phyloP scores from a whole-genome alignment of 371 early-diverging fungal genomes.

The Syncephalastrum sp. region DNA sequence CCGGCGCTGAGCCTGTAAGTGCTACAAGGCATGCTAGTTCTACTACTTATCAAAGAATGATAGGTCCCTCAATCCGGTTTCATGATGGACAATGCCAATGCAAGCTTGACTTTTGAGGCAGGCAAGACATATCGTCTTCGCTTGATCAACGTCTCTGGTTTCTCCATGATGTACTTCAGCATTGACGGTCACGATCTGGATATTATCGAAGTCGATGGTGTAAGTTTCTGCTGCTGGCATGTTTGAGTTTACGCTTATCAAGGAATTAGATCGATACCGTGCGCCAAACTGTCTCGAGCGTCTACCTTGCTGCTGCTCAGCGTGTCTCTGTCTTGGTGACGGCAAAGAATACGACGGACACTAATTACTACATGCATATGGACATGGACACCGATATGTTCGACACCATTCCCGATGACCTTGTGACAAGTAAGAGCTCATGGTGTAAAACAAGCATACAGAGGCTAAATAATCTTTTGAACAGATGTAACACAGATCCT shows the following conservation, averaged over 20 bases:
- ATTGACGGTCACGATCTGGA: conserved; percentile 78
- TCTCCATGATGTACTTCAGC: conserved; percentile 74
- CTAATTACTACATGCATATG: conserved; percentile 72
- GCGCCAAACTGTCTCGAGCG: conserved; percentile 52
- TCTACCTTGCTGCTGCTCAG: conserved; percentile 68
- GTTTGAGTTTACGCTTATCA: too few relatives aligned
- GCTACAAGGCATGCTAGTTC: conserved; percentile 25
- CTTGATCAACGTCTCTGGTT: conserved; percentile 73
- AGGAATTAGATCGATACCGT: conserved; percentile 41
- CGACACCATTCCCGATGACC: conserved; percentile 56
- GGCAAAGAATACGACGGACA: conserved; percentile 60
- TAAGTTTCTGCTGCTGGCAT: conserved; percentile 11
- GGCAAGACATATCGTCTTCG: conserved; percentile 85
- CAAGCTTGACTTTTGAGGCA: conserved; percentile 56
- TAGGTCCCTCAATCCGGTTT: conserved; percentile 62
- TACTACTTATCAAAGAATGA: not conserved
- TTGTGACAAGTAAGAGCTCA: conserved; percentile 43
- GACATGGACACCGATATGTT: conserved; percentile 80
- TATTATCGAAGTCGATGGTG: conserved; percentile 84
- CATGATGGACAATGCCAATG: conserved; percentile 46
- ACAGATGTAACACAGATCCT: conserved; percentile 12
- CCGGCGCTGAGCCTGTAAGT: conserved; percentile 62
- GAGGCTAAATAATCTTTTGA: not conserved
- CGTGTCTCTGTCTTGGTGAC: conserved; percentile 72
- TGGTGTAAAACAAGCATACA: not conserved